Base-by-base conservation (phyloP, 2,329 filamentous ascomycete species). In the Diaporthe eres region DNA sequence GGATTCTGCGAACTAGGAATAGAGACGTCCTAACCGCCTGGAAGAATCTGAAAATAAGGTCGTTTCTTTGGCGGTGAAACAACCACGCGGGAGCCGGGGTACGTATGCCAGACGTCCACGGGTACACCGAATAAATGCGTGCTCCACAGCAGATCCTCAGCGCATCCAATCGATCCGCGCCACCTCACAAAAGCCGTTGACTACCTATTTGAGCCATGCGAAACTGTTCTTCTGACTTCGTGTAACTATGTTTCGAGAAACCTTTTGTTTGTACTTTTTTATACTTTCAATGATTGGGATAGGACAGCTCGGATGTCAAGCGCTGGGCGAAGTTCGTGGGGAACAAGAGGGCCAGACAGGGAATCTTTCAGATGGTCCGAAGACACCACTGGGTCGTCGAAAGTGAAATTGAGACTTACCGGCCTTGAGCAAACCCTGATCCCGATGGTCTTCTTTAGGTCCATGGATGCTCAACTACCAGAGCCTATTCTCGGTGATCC, bases 401-500 rank as follows among this genome's bases (percentile, higher is more conserved):
- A 61, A 22, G 22, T 49, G 31, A 72, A 19, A 49, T 15, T 72
- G 28, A 44, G 22, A 22, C 70, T 72, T 6, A 61, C 42, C 25
- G 70, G 70, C 42, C 28, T 31, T 39, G 70, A 72, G 22, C n/a
- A 60, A n/a, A 51, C 70, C 8, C 37, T 47, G 31, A 39, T 72
- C 19, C 42, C 70, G 8, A 61, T 72, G 70, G 28, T 72, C 2
- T 72, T 61, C 22, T 72, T 72, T 31, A 72, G 70, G n/a, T 58
- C 70, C 10, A 31, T 49, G 61, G 74, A 76, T 58, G 25, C 74
- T 9, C 53, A 70, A 61, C 47, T 58, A 15, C 55, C 71, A 25
- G 68, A 73, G n/a, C 71, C 74, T 25, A 68, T 76, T n/a, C 74
- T 76, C 9, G 74, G 71, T 22, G 61, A 70, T 22, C 71, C 74